These are phyloP conservation scores for Aspergillus niger DNA, from an alignment of 2,329 filamentous ascomycete genomes.

Conservation along the genomic window DNA sequence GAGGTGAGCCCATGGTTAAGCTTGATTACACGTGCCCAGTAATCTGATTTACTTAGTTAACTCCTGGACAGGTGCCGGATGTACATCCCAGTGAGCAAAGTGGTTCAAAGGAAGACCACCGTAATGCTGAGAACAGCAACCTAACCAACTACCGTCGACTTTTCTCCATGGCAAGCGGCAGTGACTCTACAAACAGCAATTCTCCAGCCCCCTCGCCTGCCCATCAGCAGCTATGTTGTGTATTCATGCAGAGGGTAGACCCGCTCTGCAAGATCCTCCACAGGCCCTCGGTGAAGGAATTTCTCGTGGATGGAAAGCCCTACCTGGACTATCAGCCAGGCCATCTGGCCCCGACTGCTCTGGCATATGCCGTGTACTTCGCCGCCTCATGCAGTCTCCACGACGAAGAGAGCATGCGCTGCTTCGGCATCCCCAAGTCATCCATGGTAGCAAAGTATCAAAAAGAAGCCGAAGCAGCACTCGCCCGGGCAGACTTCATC, in stretches of 20 bases:
- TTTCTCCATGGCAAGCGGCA: slow-evolving; percentile 17
- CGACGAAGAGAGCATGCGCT: slow-evolving; percentile 24
- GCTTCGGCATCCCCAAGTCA: slow-evolving; percentile 25
- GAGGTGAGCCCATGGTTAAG: neutral
- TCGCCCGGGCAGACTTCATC: slow-evolving; percentile 32
- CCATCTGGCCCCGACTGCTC: slow-evolving; percentile 28
- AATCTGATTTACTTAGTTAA: neutral
- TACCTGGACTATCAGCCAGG: slow-evolving; percentile 34
- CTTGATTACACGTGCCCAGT: neutral
- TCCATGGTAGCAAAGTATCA: slow-evolving; percentile 25
- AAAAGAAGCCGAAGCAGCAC: slow-evolving; percentile 26
- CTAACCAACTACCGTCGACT: slow-evolving; percentile 11
- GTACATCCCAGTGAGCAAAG: neutral
- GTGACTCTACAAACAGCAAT: neutral
- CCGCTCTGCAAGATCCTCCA: slow-evolving; percentile 37
- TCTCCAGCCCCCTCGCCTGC: neutral
- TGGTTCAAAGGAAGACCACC: neutral
- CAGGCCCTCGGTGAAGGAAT: slow-evolving; percentile 29
- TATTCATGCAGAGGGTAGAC: slow-evolving; percentile 33
- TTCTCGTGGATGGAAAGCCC: slow-evolving; percentile 26
- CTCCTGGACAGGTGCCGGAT: neutral
- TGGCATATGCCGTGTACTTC: slow-evolving; percentile 31
- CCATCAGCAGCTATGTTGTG: slow-evolving; percentile 23
- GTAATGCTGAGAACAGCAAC: neutral
- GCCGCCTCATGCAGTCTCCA: slow-evolving; percentile 29